Evolutionary conservation across 805 yeast genomes (phyloP).

Genomic region (Naumovozyma castellii): DNA sequence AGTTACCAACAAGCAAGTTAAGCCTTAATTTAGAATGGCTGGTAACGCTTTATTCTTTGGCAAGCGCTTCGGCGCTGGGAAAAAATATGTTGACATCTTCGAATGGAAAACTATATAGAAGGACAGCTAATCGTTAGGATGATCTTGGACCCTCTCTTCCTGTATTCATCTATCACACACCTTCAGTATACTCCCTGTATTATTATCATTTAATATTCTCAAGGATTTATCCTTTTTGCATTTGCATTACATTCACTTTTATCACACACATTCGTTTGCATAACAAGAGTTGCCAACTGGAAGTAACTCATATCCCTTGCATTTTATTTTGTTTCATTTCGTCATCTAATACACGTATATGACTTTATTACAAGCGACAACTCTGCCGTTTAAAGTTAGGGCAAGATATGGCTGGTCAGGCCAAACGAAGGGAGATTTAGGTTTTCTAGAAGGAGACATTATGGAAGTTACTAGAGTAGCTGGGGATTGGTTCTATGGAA

Average conservation of each 20-base stretch:
- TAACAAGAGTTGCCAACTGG: too few species aligned
- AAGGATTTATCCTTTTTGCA: background rate
- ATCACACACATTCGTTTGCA: background rate
- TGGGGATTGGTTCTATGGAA: slow-evolving; percentile 90
- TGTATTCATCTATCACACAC: too few species aligned
- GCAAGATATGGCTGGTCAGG: slow-evolving; percentile 94
- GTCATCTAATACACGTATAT: too few species aligned
- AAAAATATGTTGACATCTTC: background rate
- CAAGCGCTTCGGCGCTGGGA: background rate
- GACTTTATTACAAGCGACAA: background rate
- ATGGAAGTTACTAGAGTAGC: slow-evolving; percentile 81
- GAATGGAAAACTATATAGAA: background rate
- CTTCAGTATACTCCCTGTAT: too few species aligned
- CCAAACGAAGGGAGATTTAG: slow-evolving; percentile 77
- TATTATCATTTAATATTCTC: background rate
- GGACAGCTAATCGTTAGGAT: too few species aligned
- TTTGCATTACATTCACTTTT: background rate
- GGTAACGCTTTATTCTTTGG: too few species aligned
- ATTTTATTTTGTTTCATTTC: background rate
- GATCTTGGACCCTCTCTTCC: too few species aligned
- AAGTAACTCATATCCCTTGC: background rate
- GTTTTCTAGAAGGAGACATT: slow-evolving; percentile 87
- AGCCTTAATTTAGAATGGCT: background rate
- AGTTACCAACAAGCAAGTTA: too few species aligned
- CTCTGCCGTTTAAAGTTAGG: slow-evolving; percentile 60